Base-by-base conservation (phyloP, 345 rosid species). In the Microthlaspi erraticum region DNA sequence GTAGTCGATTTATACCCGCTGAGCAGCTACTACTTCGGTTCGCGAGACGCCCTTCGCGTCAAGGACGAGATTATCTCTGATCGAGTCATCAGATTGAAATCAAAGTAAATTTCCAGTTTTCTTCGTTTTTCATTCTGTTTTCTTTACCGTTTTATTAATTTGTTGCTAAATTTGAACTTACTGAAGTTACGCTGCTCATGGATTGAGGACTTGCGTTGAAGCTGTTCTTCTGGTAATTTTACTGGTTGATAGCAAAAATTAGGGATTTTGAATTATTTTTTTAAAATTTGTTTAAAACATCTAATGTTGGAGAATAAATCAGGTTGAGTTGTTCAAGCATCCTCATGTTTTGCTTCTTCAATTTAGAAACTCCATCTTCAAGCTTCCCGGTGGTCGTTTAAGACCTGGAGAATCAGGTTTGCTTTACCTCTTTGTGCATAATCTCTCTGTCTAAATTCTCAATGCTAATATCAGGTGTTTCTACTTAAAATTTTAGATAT, bases 291-390 rank as follows among this genome's bases (percentile, higher is more conserved):
- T 60, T 18, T 9, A 0, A 52, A 50, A 20, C 10, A 46, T 17
- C 17, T 76, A 18, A 12, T 51, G 11, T 46, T 33, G 42, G 70
- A 23, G 26, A 8, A 58, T 1, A 38, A 20, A 77, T 83, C 80
- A 91, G 96, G 94, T 93, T 41, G 97, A 90, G 70, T 75, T 93
- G 78, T 91, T 87, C 83, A 86, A 88, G 62, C 97, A 87, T 56
- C 94, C 97, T 17, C 98, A 93, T 82, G 36, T 93, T 6, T 60
- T 91, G 75, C 78, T 91, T 66, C 77, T 93, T 81, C 96, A 91
- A 78, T 56, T 78, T 54, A 81, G 79, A 73, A 93, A 91, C 77
- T 81, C 90, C 36, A 58, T 71, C 74, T 87, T 85, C 66, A 85
- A 81, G 85, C 94, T 93, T 71, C 97, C 96, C 2, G 94, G 97